Base-by-base conservation (phyloP, 768 basidiomycete species). In the Tylopilus felleus region DNA sequence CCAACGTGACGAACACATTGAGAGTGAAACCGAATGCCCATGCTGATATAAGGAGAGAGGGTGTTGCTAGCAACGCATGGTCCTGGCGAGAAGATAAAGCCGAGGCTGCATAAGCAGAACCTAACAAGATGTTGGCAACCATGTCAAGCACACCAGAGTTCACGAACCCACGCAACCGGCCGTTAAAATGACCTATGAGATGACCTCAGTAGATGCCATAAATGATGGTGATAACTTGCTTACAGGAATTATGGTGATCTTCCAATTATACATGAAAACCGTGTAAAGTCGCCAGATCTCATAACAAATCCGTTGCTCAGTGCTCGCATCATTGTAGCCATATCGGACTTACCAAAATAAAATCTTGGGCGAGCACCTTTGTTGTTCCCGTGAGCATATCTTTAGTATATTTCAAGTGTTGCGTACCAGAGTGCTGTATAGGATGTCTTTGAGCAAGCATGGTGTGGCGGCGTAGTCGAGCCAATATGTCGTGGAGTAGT, bases 261-360 rank as follows among this genome's bases (percentile, higher is more conserved):
- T 53, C 52, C 45, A 53, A 12, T 53, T 10, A 27, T 3, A 31
- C 28, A 47, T n/a, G 23, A 47, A 53, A 12, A 53, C 39, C 14
- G 42, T 39, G 27, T 47, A 53, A 28, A 53, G 47, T 21, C 52
- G 41, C 52, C 52, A 55, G n/a, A 54, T 49, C 52, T 56, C 8
- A n/a, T 43, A 29, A 17, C 6, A 36, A 5, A 10, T 3, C 16
- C 16, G 10, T 10, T 1, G 25, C 28, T 41, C 33, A 29, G 33
- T 25, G 8, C 13, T 8, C n/a, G 8, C 19, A 33, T 39, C n/a
- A 35, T 31, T 22, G 8, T 16, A 33, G 13, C 22, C 6, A 27
- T 33, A 2, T 21, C 12, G 10, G 40, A 40, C 47, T 33, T 40
- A 41, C 47, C 4, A 39, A 12, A 7, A 57, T 35, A 4, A 33